Percentiles rank a stretch among this genome's conserved stretches.
Conservation (phyloP, 179 eudicot species). For the Vitellaria paradoxa region DNA sequence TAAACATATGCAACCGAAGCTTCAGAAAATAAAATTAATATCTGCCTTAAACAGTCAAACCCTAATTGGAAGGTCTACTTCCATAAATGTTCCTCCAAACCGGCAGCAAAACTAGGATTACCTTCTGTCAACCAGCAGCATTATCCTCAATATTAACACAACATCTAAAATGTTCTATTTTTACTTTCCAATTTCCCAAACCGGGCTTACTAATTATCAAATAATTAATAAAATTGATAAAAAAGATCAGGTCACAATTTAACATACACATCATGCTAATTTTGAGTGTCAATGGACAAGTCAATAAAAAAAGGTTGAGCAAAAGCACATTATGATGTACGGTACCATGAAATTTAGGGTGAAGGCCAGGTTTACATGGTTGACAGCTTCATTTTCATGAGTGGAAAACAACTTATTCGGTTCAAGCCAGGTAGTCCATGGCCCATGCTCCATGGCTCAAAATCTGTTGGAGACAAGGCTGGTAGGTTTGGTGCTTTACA, state of each 20-base stretch:
- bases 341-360: not conserved
- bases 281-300: not conserved
- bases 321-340: not conserved
- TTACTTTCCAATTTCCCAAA: too few relatives aligned
- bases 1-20: too few relatives aligned
- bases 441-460: too few relatives aligned
- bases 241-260: not conserved
- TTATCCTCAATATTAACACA: not conserved
- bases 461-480: not conserved
- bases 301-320: not conserved
- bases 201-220: too few relatives aligned
- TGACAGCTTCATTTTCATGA: not conserved
- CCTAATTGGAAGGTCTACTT: not conserved
- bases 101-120: not conserved
- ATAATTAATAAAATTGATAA: too few relatives aligned
- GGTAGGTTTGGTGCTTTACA: not conserved
- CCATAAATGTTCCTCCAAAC: not conserved
- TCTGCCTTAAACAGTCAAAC: not conserved
- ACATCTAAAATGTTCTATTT: too few relatives aligned
- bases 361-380: not conserved
- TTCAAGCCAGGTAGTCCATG: not conserved
- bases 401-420: not conserved
- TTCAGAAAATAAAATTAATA: not conserved
- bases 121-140: not conserved
- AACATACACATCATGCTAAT: not conserved